A percentile compares a stretch with the other conserved stretches of the same genome.
Evolutionary conservation across 169 alveolate genomes (phyloP).

Genomic region (Plasmodium fragile): DNA sequence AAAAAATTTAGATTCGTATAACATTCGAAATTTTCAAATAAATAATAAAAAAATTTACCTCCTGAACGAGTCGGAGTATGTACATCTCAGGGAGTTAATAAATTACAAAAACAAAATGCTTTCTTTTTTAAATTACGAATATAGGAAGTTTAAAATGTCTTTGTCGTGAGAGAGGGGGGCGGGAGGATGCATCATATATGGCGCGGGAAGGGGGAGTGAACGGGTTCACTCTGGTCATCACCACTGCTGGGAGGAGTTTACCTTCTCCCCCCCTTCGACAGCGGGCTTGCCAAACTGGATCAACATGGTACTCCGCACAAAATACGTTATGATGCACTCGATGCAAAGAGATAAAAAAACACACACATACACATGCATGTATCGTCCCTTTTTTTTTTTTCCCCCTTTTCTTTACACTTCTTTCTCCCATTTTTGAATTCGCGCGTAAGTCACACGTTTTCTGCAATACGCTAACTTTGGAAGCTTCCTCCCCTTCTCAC

Average conservation of each 20-base stretch:
- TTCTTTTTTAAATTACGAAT: constrained; percentile 29
- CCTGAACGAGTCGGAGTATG: constrained; percentile 49
- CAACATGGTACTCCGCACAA: not conserved
- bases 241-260: not conserved
- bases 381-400: not conserved
- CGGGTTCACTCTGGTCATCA: not conserved
- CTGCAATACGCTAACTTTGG: not conserved
- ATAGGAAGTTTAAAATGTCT: constrained; percentile 32
- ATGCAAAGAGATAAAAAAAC: not conserved
- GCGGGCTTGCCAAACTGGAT: not conserved
- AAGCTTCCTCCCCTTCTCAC: not conserved
- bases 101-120: constrained; percentile 67
- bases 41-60: constrained; percentile 51
- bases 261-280: not conserved
- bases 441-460: not conserved
- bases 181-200: not conserved
- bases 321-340: not conserved
- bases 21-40: constrained; percentile 42
- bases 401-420: not conserved
- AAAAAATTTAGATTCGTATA: constrained; percentile 61
- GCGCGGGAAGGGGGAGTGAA: not conserved
- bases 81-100: constrained; percentile 39
- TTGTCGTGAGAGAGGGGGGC: not conserved
- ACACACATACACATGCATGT: not conserved
- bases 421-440: not conserved